Conservation (phyloP, 768 basidiomycete species). For the Favolaschia claudopus region DNA sequence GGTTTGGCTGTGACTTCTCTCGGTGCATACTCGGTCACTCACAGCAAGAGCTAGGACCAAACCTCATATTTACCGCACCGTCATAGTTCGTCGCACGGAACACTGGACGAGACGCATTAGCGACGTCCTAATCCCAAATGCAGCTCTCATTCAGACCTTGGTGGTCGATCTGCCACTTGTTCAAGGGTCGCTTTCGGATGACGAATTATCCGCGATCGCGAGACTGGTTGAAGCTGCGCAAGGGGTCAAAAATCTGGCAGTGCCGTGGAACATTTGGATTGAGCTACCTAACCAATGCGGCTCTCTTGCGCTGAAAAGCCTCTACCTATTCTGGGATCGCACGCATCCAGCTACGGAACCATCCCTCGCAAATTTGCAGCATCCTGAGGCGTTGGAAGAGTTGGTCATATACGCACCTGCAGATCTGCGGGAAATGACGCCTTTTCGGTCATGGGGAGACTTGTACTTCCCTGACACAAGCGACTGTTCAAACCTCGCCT, state of each 20-base stretch:
- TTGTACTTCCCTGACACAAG: neutral
- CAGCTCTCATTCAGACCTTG: neutral
- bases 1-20: neutral
- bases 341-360: neutral
- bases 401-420: neutral
- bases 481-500: conserved; percentile 2
- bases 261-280: conserved; percentile 4
- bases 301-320: neutral
- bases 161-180: neutral
- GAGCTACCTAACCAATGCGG: neutral
- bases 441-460: neutral
- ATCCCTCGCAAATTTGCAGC: neutral
- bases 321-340: neutral
- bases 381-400: neutral
- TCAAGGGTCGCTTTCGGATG: neutral
- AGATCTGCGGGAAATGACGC: neutral
- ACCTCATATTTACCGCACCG: neutral
- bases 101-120: neutral
- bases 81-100: neutral
- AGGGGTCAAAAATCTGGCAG: neutral
- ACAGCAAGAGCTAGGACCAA: neutral
- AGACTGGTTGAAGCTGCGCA: neutral
- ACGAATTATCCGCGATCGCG: neutral
- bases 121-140: neutral
- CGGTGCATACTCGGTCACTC: no score